Evolutionary conservation across 495 filamentous ascomycete genomes (phyloP).

Genomic region (Aspergillus olivimuriae): DNA sequence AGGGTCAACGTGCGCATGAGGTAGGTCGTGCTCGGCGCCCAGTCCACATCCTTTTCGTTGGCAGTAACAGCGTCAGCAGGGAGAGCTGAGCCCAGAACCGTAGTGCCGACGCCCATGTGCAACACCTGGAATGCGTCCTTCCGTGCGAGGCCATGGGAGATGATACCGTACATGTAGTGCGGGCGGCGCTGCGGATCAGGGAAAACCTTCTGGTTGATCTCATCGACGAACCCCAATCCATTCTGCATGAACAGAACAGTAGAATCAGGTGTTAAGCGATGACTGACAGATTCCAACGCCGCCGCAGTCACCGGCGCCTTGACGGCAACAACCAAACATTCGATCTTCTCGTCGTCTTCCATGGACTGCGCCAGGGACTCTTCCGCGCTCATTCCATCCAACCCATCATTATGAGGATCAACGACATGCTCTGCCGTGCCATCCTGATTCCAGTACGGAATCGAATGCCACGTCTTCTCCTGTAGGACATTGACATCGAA

Average conservation of each 20-base stretch:
- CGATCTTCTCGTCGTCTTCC: conserved; percentile 47
- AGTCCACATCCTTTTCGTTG: conserved; percentile 18
- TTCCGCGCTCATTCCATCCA: conserved; percentile 7
- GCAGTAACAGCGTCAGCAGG: conserved; percentile 14
- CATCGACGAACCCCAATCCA: conserved; percentile 75
- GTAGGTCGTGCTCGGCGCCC: conserved; percentile 41
- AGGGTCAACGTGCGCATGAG: conserved; percentile 45
- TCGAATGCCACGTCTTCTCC: conserved; percentile 24
- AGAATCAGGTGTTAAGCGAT: conserved; percentile 63
- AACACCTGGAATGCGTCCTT: conserved; percentile 51
- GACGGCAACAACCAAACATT: conserved; percentile 69
- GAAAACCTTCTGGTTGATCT: conserved; percentile 62
- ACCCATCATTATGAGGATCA: background rate
- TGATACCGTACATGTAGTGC: conserved; percentile 66
- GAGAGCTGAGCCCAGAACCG: conserved; percentile 52
- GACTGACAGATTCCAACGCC: conserved; percentile 50
- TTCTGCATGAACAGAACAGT: conserved; percentile 79
- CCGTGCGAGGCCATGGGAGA: conserved; percentile 57
- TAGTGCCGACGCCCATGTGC: conserved; percentile 58
- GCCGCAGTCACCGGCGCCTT: conserved; percentile 51
- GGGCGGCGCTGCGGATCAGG: conserved; percentile 57
- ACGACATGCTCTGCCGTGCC: conserved; percentile 13
- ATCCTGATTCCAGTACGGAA: conserved; percentile 23
- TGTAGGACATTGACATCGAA: conserved; percentile 37
- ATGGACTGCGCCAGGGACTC: conserved; percentile 10